Base-by-base conservation (phyloP, 148 eudicot species). In the Chenopodium quinoa region DNA sequence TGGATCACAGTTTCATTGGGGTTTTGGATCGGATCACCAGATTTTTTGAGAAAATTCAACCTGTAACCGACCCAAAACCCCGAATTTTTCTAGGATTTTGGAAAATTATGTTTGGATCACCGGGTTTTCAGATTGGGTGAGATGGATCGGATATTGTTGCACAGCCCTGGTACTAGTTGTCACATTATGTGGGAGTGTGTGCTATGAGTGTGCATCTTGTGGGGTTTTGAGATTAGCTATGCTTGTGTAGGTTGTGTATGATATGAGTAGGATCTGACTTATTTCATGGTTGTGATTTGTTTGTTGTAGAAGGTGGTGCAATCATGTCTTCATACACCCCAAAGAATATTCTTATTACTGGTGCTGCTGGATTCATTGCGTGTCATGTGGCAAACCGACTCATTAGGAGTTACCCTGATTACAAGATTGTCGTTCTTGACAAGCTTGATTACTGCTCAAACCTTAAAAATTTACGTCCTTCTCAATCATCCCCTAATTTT, bases 291-390 rank as follows among this genome's bases (percentile, higher is more conserved):
- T 40, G n/a, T 19, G n/a, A 13, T 16, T 19, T 84, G 64, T 52
- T 64, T 73, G 1, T 25, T 56, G 9, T 74, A 84, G 90, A 83
- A 74, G 70, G 82, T 73, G 60, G 40, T 78, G 62, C 80, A 70
- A 70, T 73, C 14, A 88, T 92, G 97, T 83, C 88, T 68, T 44
- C 81, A 4, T 89, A 93, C 83, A 89, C 84, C 27, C 97, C 97
- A 23, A 90, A 91, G 81, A 93, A 91, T 71, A 93, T 93, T 82
- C 87, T 93, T 31, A 90, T 93, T 20, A 93, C 97, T 34, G 97
- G 97, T 20, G 94, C 97, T 75, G 97, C 94, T 81, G 97, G 97
- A 25, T 92, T 92, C 83, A 91, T 92, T 72, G 97, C 93, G 73
- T 92, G 92, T 50, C 97, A 92, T 89, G 94, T 92, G 22, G 91